Evolutionary conservation across 1,139 yeast species (phyloP), one percentile per base, ranked within the genome.

Genomic region (Yamadazyma sp.): DNA sequence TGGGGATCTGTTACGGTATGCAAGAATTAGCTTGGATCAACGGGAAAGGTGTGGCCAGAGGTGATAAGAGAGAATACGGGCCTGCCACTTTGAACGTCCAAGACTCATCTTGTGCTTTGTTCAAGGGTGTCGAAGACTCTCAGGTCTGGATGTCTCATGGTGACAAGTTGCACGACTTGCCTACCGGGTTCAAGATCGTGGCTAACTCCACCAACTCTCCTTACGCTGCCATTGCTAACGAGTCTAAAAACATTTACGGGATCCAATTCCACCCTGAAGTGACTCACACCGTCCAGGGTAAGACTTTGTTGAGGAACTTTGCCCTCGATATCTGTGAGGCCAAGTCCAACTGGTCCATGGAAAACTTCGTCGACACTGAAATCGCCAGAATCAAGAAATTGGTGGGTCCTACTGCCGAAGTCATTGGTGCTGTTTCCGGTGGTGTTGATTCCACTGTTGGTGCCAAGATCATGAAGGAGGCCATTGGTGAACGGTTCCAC

Each of bases 91-190:
- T 92, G 63, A 76, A 82, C 53, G 95, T 89, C 40, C 73, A 77
- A 56, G 94, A 87, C 59, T 48, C 69, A 33, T 46, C 66, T 16
- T 82, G 89, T 64, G 82, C 87, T 24, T 74, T 92, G 52, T 91
- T 92, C 70, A 75, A 81, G 51, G 96, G 83, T 45, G 87, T 94
- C 54, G 95, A 88, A 66, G 84, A 91, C 70, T 88, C 95, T 45
- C 86, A 81, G 64, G 98, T 94, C 49, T 92, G 99, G 99, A 92
- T 92, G 99, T 91, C 98, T 34, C 99, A 92, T 67, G 96, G 96
- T 59, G 99, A 92, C 71, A 94, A 92, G 73, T 77, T 92, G 58
- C 83, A 83, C 56, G 87, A 91, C 38, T 77, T 92, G 55, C 99
- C 99, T 58, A 75, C 79, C 36, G 96, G 95, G 28, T 92, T 80